Conservation (phyloP, 805 yeast species). For the Maudiozyma saulgeensis region DNA sequence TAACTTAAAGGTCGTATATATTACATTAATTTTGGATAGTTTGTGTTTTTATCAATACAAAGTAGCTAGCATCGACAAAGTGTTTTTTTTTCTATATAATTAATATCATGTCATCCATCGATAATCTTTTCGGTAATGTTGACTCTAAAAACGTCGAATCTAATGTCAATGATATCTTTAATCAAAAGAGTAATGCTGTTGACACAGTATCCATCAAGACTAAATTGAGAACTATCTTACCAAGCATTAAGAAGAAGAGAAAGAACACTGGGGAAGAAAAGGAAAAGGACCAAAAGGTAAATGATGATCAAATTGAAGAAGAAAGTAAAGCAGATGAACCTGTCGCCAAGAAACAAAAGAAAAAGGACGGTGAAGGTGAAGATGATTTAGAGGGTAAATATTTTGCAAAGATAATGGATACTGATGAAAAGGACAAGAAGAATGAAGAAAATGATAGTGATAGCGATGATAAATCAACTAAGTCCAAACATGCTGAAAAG, state of each 20-base stretch:
- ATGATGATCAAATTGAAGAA: background rate
- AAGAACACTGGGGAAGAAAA: slow-evolving; percentile 6
- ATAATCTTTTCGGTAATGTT: slow-evolving; percentile 28
- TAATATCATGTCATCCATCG: slow-evolving; percentile 15
- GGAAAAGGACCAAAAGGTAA: background rate
- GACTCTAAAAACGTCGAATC: slow-evolving; percentile 26
- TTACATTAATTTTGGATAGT: too few species aligned
- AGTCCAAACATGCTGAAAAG: slow-evolving; percentile 14
- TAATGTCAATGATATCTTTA: slow-evolving; percentile 30
- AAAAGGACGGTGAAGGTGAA: slow-evolving; percentile 11
- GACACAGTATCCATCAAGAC: slow-evolving; percentile 3
- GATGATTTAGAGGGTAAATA: slow-evolving; percentile 49
- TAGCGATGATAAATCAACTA: slow-evolving; percentile 4
- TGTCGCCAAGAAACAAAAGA: slow-evolving; percentile 4
- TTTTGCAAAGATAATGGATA: slow-evolving; percentile 39
- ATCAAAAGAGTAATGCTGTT: slow-evolving; percentile 39
- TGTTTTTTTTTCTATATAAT: background rate
- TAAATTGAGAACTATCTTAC: slow-evolving; percentile 5
- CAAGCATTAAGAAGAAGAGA: slow-evolving; percentile 4
- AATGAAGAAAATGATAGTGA: slow-evolving; percentile 8
- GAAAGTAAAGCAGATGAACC: background rate
- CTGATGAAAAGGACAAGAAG: slow-evolving; percentile 20
- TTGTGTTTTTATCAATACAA: too few species aligned
- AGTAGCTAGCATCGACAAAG: background rate
- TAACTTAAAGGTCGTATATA: too few species aligned